These are phyloP conservation scores for Acarospora socialis DNA, from an alignment of 2,329 filamentous ascomycete species.

Conservation along the genomic window DNA sequence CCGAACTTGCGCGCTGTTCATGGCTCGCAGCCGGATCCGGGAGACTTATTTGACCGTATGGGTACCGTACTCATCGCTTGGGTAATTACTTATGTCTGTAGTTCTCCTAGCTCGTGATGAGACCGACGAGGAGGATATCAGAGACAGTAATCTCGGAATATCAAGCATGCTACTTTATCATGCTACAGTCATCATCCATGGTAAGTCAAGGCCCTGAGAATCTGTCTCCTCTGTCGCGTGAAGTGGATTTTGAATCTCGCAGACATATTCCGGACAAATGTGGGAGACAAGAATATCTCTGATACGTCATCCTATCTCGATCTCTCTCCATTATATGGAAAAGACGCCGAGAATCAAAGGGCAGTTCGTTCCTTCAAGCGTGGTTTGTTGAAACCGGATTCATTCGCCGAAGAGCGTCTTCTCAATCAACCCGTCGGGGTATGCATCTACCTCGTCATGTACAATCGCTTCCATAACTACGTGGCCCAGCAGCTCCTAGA, in stretches of 20 bases:
- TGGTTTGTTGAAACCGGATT: constrained; percentile 27
- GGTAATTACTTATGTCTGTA: constrained; percentile 4
- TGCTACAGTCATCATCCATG: constrained; percentile 39
- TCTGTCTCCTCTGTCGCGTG: background rate
- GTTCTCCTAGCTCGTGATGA: constrained; percentile 15
- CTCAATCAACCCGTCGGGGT: constrained; percentile 23
- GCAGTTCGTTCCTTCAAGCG: constrained; percentile 23
- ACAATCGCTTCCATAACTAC: constrained; percentile 28
- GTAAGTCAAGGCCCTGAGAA: constrained; percentile 10
- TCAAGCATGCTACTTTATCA: constrained; percentile 36
- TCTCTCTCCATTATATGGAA: constrained; percentile 32
- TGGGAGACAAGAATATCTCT: constrained; percentile 21
- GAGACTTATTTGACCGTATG: constrained; percentile 17
- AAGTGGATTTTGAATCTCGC: background rate
- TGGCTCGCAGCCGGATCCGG: constrained; percentile 17
- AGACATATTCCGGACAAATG: constrained; percentile 31
- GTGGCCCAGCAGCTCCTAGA: constrained; percentile 23
- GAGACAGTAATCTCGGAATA: constrained; percentile 29
- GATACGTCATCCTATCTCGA: constrained; percentile 35
- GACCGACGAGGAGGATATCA: constrained; percentile 13
- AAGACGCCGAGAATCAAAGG: constrained; percentile 21
- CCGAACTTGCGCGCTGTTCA: constrained; percentile 11
- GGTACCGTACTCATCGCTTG: background rate
- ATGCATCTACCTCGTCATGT: constrained; percentile 23
- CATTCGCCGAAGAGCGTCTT: constrained; percentile 23